A percentile compares a stretch with the other conserved stretches of the same genome.
Evolutionary conservation across 805 yeast species (phyloP).

Genomic region (Myxozyma mucilagina): DNA sequence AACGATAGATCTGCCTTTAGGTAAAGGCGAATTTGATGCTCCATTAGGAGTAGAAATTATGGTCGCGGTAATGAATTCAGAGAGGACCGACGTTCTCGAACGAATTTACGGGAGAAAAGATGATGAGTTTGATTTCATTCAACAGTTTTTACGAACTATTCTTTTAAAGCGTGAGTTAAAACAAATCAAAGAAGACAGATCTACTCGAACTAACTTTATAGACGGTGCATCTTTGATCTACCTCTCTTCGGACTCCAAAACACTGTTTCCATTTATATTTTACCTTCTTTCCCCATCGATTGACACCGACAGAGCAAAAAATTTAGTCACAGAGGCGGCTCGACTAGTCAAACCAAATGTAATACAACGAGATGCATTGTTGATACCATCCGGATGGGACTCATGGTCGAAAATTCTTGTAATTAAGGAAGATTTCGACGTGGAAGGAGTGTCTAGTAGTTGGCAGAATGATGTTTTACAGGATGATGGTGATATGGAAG

Average conservation of each 20-base stretch:
- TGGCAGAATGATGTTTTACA: conserved; percentile 32
- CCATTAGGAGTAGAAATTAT: conserved; percentile 37
- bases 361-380: conserved; percentile 32
- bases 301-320: not conserved
- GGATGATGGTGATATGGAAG: conserved; percentile 15
- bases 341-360: conserved; percentile 28
- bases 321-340: conserved; percentile 10
- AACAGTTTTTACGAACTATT: conserved; percentile 37
- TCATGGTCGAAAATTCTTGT: conserved; percentile 38
- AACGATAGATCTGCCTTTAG: conserved; percentile 36
- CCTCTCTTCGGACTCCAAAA: conserved; percentile 16
- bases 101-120: conserved; percentile 33
- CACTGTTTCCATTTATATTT: conserved; percentile 18
- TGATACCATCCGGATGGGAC: conserved; percentile 43
- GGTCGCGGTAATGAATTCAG: conserved; percentile 33
- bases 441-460: conserved; percentile 28
- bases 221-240: conserved; percentile 25
- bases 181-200: not conserved
- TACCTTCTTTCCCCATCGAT: conserved; percentile 21
- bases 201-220: not conserved
- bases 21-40: conserved; percentile 36
- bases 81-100: conserved; percentile 29
- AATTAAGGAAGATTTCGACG: conserved; percentile 34
- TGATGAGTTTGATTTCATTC: conserved; percentile 36
- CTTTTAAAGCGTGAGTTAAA: conserved; percentile 29